phyloP scores from a whole-genome alignment of 2,329 filamentous ascomycete species.

The Zarea fungicola region DNA sequence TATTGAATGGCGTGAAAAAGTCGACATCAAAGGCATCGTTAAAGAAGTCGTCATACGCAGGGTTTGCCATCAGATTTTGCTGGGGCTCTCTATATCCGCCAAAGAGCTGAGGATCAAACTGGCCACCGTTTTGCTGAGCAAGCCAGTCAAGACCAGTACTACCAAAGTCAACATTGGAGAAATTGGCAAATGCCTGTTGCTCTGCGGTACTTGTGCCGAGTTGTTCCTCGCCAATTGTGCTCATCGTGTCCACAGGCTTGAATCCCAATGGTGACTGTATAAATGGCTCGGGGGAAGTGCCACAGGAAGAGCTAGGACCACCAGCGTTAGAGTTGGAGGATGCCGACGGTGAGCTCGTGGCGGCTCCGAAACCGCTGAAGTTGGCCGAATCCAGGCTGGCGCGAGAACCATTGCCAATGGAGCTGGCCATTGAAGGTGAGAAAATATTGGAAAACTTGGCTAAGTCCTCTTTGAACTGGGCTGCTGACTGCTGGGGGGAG shows the following conservation, averaged over 20 bases:
- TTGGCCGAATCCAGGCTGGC: slow-evolving; percentile 46
- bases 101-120: slow-evolving; percentile 89
- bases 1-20: slow-evolving; percentile 76
- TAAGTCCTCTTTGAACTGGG: slow-evolving; percentile 42
- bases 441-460: slow-evolving; percentile 55
- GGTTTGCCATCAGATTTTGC: slow-evolving; percentile 66
- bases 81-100: slow-evolving; percentile 89
- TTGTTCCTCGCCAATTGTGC: slow-evolving; percentile 63
- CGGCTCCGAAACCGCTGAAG: slow-evolving; percentile 39
- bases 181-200: slow-evolving; percentile 23
- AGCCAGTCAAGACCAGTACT: slow-evolving; percentile 66
- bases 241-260: slow-evolving; percentile 57
- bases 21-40: slow-evolving; percentile 78
- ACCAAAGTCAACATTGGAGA: slow-evolving; percentile 35
- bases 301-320: slow-evolving; percentile 62
- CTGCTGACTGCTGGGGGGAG: slow-evolving; percentile 17
- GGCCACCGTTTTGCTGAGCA: slow-evolving; percentile 72
- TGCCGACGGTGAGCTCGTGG: slow-evolving; percentile 59
- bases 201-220: slow-evolving; percentile 34
- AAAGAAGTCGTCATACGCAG: slow-evolving; percentile 67
- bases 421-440: slow-evolving; percentile 47
- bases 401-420: slow-evolving; percentile 42
- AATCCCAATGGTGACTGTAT: slow-evolving; percentile 65
- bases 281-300: slow-evolving; percentile 71
- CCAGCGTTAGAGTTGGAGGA: slow-evolving; percentile 56